Evolutionary conservation across 148 eudicot species (phyloP), one percentile per base, ranked within the genome.

Genomic region (Heliamphora exappendiculata): DNA sequence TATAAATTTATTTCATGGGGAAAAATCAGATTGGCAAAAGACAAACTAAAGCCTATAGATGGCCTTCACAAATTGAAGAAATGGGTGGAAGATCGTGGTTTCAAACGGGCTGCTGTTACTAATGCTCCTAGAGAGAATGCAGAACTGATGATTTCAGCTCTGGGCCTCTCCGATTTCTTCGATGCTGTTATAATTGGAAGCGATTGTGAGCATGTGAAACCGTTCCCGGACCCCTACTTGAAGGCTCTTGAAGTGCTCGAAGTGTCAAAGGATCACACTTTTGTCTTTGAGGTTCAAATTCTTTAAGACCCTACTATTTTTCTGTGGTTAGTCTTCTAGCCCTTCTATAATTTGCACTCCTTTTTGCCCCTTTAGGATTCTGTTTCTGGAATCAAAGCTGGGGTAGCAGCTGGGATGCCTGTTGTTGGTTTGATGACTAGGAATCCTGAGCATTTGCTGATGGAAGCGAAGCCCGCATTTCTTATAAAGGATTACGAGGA

Each of bases 61-160:
- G 97, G 98, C 73, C 82, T 94, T 16, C 74, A 85, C 76, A 90
- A 89, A 81, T 36, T 94, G 70, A 87, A 62, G 50, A 92, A 90
- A 78, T 94, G 98, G 98, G 60, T 92, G 11, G 86, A 92, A 86
- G 97, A 90, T 29, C 92, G 70, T 76, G 97, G 97, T 20, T 79
- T 94, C 80, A 94, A 88, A 81, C 86, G 97, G 65, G 98, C 98
- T 70, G 97, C 98, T 31, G 98, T 94, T 34, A 92, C 98, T 1
- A 94, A 94, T 78, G 98, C 97, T 74, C 97, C 97, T 20, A 87
- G 82, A 81, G 72, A 59, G 65, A 94, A 92, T 84, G 97, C 97
- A 2, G 97, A 95, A 74, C 83, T 91, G 70, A 95, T 95, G 89
- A 80, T 95, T 78, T 88, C 91, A 47, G 53, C 80, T 68, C 91